Percentiles rank a stretch among this genome's conserved stretches.
Conservation (phyloP, 1,284 basidiomycete species). For the Volvariella surrecta region DNA sequence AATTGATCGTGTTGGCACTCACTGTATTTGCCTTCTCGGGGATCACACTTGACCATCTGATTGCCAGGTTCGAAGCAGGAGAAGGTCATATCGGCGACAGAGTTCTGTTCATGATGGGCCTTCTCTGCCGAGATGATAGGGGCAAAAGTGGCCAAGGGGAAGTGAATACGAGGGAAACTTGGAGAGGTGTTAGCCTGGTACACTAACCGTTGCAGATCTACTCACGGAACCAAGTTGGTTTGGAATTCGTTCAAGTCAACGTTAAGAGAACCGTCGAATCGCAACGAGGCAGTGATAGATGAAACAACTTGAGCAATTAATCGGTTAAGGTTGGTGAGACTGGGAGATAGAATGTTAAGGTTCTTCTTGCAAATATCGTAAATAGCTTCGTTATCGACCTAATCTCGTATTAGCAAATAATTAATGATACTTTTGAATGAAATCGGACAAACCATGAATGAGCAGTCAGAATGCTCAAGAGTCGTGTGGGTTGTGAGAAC, state of each 20-base stretch:
- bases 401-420: constrained; percentile 5
- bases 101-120: constrained; percentile 95
- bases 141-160: constrained; percentile 94
- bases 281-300: constrained; percentile 93
- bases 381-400: constrained; percentile 94
- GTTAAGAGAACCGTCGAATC: constrained; percentile 97
- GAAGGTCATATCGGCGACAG: constrained; percentile 97
- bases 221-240: constrained; percentile 93
- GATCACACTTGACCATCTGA: constrained; percentile 99
- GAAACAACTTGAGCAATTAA: constrained; percentile 98
- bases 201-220: constrained; percentile 28
- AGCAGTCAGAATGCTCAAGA: constrained; percentile 98
- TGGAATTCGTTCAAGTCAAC: constrained; percentile 99
- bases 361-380: constrained; percentile 99
- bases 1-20: constrained; percentile 27
- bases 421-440: constrained; percentile 6
- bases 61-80: constrained; percentile 97
- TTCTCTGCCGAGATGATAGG: constrained; percentile 88
- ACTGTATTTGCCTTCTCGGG: constrained; percentile 97
- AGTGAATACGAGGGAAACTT: constrained; percentile 96
- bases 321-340: constrained; percentile 94
- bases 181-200: constrained; percentile 8
- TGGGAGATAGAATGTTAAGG: constrained; percentile 80
- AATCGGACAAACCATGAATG: constrained; percentile 74
- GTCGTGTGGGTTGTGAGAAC: constrained; percentile 98